phyloP scores from a whole-genome alignment of 306 rosid genomes.

The Lathyrus aphaca region DNA sequence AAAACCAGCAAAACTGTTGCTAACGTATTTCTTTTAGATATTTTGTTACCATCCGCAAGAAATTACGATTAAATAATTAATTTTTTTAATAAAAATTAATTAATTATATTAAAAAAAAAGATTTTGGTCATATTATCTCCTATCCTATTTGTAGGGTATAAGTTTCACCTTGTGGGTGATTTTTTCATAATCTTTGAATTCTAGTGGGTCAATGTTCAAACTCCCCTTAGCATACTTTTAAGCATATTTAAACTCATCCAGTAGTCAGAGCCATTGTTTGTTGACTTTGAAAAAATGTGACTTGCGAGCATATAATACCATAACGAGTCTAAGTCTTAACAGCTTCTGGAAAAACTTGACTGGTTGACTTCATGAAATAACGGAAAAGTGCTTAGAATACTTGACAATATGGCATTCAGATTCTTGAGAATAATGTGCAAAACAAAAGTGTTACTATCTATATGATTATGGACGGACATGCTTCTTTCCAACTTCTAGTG shows the following conservation, averaged over 20 bases:
- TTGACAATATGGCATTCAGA: neutral
- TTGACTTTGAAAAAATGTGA: neutral
- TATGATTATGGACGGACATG: no score
- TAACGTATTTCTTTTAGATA: no score
- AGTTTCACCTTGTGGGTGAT: no score
- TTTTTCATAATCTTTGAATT: neutral
- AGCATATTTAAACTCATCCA: neutral
- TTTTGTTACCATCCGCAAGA: no score
- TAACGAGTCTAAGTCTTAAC: neutral
- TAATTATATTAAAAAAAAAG: no score
- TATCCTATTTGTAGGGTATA: no score
- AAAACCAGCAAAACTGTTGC: no score
- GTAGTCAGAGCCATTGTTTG: neutral
- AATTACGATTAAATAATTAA: no score
- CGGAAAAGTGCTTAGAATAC: neutral
- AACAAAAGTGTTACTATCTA: neutral
- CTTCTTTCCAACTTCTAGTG: no score
- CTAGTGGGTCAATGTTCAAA: neutral
- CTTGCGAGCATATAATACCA: neutral
- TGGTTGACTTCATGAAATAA: neutral
- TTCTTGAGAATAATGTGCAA: neutral
- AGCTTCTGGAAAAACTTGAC: conserved; percentile 7
- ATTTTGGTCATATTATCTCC: no score
- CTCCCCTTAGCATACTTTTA: neutral
- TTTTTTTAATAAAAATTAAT: no score